Conservation (phyloP, 352 stramenopile species). For the Phytophthora fragariaefolia region DNA sequence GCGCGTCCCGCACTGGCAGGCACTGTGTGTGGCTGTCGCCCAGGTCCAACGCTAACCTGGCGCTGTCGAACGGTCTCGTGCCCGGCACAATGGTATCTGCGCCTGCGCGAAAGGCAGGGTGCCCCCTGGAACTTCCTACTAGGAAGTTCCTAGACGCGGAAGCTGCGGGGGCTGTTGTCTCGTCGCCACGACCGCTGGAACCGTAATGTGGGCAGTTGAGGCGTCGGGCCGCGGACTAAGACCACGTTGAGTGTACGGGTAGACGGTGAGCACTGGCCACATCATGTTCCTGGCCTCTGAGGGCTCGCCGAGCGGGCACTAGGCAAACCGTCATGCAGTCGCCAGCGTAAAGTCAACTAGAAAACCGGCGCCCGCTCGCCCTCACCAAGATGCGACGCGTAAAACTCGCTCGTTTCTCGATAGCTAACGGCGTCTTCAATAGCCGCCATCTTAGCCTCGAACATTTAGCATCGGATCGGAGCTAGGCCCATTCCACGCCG, state of each 20-base stretch:
- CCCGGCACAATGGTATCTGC: not conserved
- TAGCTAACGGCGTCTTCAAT: conserved; percentile 5
- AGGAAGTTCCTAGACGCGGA: too few species aligned
- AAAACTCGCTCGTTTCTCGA: not conserved
- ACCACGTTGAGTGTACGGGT: conserved; percentile 15
- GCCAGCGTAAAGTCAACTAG: conserved; percentile 1
- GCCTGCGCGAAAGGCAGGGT: not conserved
- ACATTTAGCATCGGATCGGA: too few species aligned
- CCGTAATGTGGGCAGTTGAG: conserved; percentile 6
- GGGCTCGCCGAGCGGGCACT: not conserved
- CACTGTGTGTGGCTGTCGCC: too few species aligned
- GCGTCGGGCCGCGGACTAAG: not conserved
- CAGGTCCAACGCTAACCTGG: too few species aligned
- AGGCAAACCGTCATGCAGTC: conserved; percentile 1
- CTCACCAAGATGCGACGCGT: conserved; percentile 2
- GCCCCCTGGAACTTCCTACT: too few species aligned
- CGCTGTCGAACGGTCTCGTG: too few species aligned
- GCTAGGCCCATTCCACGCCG: too few species aligned
- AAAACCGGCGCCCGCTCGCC: conserved; percentile 6
- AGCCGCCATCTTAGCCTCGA: conserved; percentile 5
- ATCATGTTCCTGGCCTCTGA: conserved; percentile 22
- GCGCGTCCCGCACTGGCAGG: not conserved
- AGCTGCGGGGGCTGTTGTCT: not conserved
- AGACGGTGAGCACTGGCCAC: conserved; percentile 18
- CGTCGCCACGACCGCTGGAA: not conserved